Conservation (phyloP, 345 rosid genomes). For the Abelmoschus esculentus region DNA sequence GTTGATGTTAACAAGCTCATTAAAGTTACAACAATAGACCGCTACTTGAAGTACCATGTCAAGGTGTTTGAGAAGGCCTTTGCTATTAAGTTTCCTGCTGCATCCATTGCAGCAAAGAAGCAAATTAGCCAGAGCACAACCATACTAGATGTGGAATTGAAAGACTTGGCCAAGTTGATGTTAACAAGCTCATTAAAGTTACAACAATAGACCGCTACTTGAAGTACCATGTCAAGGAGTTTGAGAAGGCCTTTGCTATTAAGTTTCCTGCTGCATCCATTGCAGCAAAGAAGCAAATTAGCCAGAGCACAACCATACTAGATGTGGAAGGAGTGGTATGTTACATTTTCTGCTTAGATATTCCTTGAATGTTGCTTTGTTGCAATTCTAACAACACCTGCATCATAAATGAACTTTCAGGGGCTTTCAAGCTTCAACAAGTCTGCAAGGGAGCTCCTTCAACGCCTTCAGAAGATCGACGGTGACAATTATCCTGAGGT, state of each 20-base stretch:
- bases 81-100: background rate
- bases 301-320: background rate
- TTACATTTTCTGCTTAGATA: background rate
- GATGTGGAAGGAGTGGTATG: background rate
- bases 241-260: background rate
- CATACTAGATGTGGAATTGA: background rate
- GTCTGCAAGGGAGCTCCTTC: constrained; percentile 71
- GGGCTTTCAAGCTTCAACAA: constrained; percentile 81
- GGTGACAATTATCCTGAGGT: constrained; percentile 95
- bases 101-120: background rate
- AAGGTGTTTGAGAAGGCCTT: background rate
- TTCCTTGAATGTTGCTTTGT: background rate
- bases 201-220: background rate
- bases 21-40: background rate
- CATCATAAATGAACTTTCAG: constrained; percentile 25
- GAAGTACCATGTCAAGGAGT: background rate
- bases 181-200: background rate
- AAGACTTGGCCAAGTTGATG: background rate
- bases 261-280: background rate
- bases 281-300: background rate
- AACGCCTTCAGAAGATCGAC: constrained; percentile 69
- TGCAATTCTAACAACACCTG: background rate
- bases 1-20: background rate
- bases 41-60: background rate
- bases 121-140: background rate